phyloP scores from a whole-genome alignment of 176 grass and related monocot genomes.

The Phragmites australis region DNA sequence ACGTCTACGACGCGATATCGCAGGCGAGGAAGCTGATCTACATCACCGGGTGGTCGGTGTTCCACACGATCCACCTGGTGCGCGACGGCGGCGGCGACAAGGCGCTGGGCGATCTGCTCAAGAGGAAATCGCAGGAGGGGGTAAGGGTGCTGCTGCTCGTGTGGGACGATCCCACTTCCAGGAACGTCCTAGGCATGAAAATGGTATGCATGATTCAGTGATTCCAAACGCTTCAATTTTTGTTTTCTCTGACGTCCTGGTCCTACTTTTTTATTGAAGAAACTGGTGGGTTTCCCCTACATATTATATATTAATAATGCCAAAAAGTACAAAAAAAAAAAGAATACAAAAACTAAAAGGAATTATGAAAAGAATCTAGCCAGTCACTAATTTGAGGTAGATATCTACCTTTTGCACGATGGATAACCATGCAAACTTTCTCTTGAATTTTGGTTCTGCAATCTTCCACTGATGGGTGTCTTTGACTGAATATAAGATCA shows the following conservation, averaged over 20 bases:
- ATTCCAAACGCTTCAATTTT: neutral
- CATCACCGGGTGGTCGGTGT: constrained; percentile 88
- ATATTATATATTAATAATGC: too few species aligned
- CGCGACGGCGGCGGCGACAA: constrained; percentile 31
- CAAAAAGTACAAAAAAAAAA: too few species aligned
- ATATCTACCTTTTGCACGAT: too few species aligned
- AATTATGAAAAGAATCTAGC: too few species aligned
- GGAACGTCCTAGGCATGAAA: constrained; percentile 60
- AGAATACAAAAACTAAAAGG: too few species aligned
- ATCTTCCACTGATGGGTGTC: too few species aligned
- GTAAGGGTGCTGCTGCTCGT: constrained; percentile 72
- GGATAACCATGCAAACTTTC: too few species aligned
- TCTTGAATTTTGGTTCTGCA: too few species aligned
- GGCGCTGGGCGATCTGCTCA: constrained; percentile 67
- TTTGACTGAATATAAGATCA: too few species aligned
- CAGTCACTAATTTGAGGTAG: too few species aligned
- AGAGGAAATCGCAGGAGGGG: constrained; percentile 78
- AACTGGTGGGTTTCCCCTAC: too few species aligned
- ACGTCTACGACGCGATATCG: constrained; percentile 74
- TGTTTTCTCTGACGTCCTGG: neutral
- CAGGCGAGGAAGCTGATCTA: constrained; percentile 65
- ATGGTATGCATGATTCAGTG: constrained; percentile 31
- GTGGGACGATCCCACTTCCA: constrained; percentile 88
- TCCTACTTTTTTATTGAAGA: too few species aligned
- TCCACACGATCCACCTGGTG: constrained; percentile 73